Percentiles rank a stretch among this genome's conserved stretches.
phyloP scores from a whole-genome alignment of 2,329 filamentous ascomycete genomes.

The Pseudogymnoascus sp. region DNA sequence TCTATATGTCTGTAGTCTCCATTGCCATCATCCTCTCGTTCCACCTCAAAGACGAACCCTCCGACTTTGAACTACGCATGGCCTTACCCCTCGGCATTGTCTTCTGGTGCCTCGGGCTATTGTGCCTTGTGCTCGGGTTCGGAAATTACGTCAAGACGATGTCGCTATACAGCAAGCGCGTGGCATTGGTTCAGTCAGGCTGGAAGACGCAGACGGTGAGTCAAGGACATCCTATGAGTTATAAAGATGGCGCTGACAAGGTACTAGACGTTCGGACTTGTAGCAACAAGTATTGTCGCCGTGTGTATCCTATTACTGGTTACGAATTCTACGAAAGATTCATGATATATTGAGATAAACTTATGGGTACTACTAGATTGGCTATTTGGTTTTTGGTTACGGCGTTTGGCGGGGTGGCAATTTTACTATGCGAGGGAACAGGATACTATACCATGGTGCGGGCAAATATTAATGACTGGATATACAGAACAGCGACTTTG shows the following conservation, averaged over 20 bases:
- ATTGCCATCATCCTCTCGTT: constrained; percentile 90
- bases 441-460: neutral
- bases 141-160: constrained; percentile 80
- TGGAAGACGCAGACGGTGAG: constrained; percentile 80
- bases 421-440: neutral
- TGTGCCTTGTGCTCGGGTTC: constrained; percentile 69
- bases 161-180: constrained; percentile 68
- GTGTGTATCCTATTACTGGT: constrained; percentile 55
- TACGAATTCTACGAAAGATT: constrained; percentile 26
- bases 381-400: neutral
- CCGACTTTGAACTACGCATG: constrained; percentile 62
- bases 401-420: neutral
- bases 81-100: constrained; percentile 76
- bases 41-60: constrained; percentile 70
- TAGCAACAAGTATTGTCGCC: constrained; percentile 55
- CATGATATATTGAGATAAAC: neutral
- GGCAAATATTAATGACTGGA: neutral
- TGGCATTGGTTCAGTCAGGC: constrained; percentile 82
- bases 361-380: neutral
- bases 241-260: neutral
- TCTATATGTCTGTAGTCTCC: constrained; percentile 85
- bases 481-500: neutral
- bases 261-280: constrained; percentile 50
- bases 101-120: constrained; percentile 76
- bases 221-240: constrained; percentile 8